Base-by-base conservation (phyloP, 768 basidiomycete genomes). In the Lactarius evosmus region DNA sequence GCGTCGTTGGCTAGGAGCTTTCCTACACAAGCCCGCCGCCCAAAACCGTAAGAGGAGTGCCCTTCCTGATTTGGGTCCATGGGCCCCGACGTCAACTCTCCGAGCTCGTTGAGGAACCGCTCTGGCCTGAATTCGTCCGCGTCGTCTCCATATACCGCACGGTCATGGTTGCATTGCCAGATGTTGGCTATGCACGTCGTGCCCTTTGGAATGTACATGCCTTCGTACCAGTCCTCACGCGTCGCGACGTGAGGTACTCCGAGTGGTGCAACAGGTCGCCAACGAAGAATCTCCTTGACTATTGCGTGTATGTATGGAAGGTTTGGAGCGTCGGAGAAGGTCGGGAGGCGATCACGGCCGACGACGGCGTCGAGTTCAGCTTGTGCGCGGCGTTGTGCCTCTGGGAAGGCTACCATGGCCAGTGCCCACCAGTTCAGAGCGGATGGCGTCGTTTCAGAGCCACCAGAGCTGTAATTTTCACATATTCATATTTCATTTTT, bases 191-290 rank as follows among this genome's bases (percentile, higher is more conserved):
- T 61, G 33, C 76, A 68, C 0, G 74, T 68, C 1, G 76, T 73
- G 11, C 75, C 77, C 30, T 70, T 73, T 0, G 78, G 77, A 17
- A 79, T 76, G 58, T 70, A 66, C 53, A 63, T 65, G 4, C 66
- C 72, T 38, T 68, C 62, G 50, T 75, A 76, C 53, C 53, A 67
- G 55, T 75, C 75, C 34, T 75, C 75, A 51, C 63, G 38, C 53
- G 63, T 57, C 58, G 61, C n/a, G 36, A 0, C 30, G 32, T 56
- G 63, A 14, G 60, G 41, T 3, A 59, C 2, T 14, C 49, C 38
- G 7, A 60, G 22, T 9, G 52, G 36, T 0, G 58, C 16, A 7
- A 30, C n/a, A 19, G 55, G 56, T 6, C 58, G 55, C 49, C 54
- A 65, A 7, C 66, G 63, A 30, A 66, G 53, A 1, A 57, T 8